These are phyloP conservation scores for Chaetomiaceae sp. DNA, from an alignment of 2,329 filamentous ascomycete genomes.

Conservation along the genomic window DNA sequence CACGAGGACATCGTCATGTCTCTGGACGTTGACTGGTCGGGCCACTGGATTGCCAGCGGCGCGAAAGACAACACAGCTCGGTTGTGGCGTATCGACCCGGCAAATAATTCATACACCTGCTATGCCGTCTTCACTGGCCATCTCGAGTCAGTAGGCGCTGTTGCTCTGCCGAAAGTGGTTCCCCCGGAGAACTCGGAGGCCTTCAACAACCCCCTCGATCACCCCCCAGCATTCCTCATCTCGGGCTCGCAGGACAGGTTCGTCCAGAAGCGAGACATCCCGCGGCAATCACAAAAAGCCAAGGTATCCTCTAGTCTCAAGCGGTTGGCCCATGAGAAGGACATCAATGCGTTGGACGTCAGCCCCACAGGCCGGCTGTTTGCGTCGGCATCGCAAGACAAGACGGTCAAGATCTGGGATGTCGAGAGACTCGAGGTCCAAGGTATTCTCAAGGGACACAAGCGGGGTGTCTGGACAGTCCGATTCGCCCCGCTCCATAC, in stretches of 20 bases:
- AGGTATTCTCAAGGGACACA: conserved; percentile 87
- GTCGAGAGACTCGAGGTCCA: conserved; percentile 83
- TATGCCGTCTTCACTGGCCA: conserved; percentile 71
- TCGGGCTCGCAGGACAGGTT: conserved; percentile 96
- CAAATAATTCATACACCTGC: conserved; percentile 57
- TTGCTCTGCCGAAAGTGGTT: conserved; percentile 68
- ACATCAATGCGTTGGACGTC: conserved; percentile 91
- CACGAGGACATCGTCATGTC: conserved; percentile 96
- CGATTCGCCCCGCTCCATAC: conserved; percentile 78
- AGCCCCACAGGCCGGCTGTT: conserved; percentile 73
- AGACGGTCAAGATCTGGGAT: conserved; percentile 96
- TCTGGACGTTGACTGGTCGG: conserved; percentile 92
- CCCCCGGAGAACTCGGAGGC: conserved; percentile 67
- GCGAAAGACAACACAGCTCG: conserved; percentile 95
- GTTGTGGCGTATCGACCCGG: conserved; percentile 80
- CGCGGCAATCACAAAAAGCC: conserved; percentile 46
- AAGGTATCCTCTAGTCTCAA: conserved; percentile 66
- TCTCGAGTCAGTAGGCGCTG: conserved; percentile 87
- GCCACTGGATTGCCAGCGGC: conserved; percentile 91
- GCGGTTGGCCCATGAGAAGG: conserved; percentile 94
- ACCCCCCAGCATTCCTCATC: conserved; percentile 79
- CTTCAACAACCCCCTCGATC: conserved; percentile 65
- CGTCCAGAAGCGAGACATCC: conserved; percentile 88
- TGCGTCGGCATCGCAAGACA: conserved; percentile 93
- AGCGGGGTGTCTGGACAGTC: conserved; percentile 92